phyloP scores from a whole-genome alignment of 169 alveolate species.

The Eimeria maxima region DNA sequence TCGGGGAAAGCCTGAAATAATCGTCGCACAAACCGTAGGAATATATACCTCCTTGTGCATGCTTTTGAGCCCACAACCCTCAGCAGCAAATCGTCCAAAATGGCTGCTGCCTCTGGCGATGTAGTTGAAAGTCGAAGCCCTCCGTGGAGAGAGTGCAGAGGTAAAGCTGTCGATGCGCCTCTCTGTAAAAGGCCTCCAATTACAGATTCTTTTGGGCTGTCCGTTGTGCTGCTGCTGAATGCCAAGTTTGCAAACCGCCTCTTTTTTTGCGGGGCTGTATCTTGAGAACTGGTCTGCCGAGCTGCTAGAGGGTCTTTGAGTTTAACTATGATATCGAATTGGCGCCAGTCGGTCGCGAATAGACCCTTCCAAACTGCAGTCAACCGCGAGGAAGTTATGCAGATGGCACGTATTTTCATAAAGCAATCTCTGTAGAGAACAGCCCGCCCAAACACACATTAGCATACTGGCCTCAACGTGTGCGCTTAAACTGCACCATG shows the following conservation, averaged over 20 bases:
- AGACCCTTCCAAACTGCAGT: slow-evolving; percentile 33
- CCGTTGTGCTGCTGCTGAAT: slow-evolving; percentile 2
- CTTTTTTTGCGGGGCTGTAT: slow-evolving; percentile 30
- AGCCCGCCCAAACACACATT: background rate
- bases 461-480: background rate
- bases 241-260: slow-evolving; percentile 66
- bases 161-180: background rate
- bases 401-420: background rate
- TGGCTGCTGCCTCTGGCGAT: slow-evolving; percentile 63
- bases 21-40: slow-evolving; percentile 62
- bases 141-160: background rate
- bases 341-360: slow-evolving; percentile 68
- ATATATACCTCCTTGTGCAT: slow-evolving; percentile 54
- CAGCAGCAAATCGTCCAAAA: slow-evolving; percentile 57
- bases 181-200: slow-evolving; percentile 26
- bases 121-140: slow-evolving; percentile 33
- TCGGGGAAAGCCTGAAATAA: slow-evolving; percentile 55
- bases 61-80: slow-evolving; percentile 71
- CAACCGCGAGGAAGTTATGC: slow-evolving; percentile 59
- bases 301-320: slow-evolving; percentile 62
- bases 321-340: slow-evolving; percentile 38
- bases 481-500: background rate
- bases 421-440: slow-evolving; percentile 58
- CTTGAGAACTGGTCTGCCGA: background rate
- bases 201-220: background rate